Evolutionary conservation across 2,329 filamentous ascomycete genomes (phyloP).

Genomic region (Cryphonectria nitschkei): DNA sequence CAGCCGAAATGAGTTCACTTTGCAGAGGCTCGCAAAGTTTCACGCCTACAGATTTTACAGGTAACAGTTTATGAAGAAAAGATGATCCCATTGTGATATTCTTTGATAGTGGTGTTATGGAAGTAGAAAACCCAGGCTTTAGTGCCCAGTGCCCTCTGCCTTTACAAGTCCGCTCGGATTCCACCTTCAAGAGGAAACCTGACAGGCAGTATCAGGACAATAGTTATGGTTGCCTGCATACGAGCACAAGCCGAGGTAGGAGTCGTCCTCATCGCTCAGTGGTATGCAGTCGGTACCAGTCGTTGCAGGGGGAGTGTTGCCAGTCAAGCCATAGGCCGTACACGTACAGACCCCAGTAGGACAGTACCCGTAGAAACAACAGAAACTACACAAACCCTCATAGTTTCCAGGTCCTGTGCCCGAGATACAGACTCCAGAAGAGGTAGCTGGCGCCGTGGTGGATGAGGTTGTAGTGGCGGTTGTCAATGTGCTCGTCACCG

Average conservation of each 20-base stretch:
- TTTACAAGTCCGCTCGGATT: not conserved
- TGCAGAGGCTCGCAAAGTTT: too few relatives aligned
- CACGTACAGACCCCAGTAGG: slow-evolving; percentile 7
- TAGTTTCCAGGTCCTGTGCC: slow-evolving; percentile 29
- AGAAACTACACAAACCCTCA: slow-evolving; percentile 27
- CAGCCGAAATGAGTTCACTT: too few relatives aligned
- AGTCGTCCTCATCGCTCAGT: slow-evolving; percentile 19
- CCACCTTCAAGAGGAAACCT: slow-evolving; percentile 1
- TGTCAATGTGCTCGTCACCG: slow-evolving; percentile 6
- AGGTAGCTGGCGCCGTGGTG: not conserved
- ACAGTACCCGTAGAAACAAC: slow-evolving; percentile 7
- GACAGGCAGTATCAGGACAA: slow-evolving; percentile 25
- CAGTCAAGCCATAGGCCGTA: not conserved
- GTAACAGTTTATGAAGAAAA: too few relatives aligned
- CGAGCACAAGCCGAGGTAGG: slow-evolving; percentile 23
- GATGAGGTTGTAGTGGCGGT: slow-evolving; percentile 1
- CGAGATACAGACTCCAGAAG: slow-evolving; percentile 20
- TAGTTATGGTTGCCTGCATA: slow-evolving; percentile 28
- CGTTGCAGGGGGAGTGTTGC: slow-evolving; percentile 11
- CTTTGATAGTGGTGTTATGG: too few relatives aligned
- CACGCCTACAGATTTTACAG: too few relatives aligned
- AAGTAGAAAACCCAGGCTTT: too few relatives aligned
- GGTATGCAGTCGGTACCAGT: slow-evolving; percentile 19
- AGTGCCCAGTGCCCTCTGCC: too few relatives aligned
- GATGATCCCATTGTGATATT: too few relatives aligned